phyloP scores from a whole-genome alignment of 148 eudicot genomes.

The Mesembryanthemum crystallinum region DNA sequence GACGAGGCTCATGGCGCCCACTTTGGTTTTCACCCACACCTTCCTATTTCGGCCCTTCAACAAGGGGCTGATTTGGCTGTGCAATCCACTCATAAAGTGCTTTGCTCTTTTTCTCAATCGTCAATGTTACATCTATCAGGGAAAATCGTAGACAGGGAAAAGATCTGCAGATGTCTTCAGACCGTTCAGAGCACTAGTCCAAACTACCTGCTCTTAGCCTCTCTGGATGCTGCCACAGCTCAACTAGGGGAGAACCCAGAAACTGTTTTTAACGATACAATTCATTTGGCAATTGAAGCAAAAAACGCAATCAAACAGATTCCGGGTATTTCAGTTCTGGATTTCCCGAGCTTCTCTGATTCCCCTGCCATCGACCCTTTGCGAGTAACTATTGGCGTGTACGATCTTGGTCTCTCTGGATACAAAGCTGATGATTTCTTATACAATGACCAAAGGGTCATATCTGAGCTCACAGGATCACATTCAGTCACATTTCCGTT shows the following conservation, averaged over 20 bases:
- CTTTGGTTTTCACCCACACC: conserved; percentile 60
- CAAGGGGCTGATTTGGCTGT: conserved; percentile 74
- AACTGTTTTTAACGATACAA: conserved; percentile 38
- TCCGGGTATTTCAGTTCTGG: conserved; percentile 49
- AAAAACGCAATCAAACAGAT: conserved; percentile 37
- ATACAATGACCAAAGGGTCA: conserved; percentile 43
- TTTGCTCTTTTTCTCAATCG: conserved; percentile 74
- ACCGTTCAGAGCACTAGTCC: conserved; percentile 81
- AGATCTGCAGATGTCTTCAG: conserved; percentile 61
- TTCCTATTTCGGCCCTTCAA: conserved; percentile 60
- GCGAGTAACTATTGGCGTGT: conserved; percentile 51
- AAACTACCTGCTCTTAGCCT: conserved; percentile 65
- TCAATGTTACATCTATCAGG: conserved; percentile 74
- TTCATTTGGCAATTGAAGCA: conserved; percentile 49
- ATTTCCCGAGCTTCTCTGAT: conserved; percentile 13
- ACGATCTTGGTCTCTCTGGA: conserved; percentile 54
- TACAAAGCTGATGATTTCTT: conserved; percentile 62
- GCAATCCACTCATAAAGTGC: conserved; percentile 84
- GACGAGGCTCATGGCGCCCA: conserved; percentile 94
- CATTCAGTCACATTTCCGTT: conserved; percentile 55
- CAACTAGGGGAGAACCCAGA: conserved; percentile 43
- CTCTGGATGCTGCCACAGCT: conserved; percentile 69
- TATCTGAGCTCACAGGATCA: conserved; percentile 58
- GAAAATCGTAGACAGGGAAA: conserved; percentile 47
- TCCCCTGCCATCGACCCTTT: conserved; percentile 54